A percentile compares a stretch with the other conserved stretches of the same genome.
Conservation (phyloP, 1,284 basidiomycete species). For the Paramarasmius palmivorus region DNA sequence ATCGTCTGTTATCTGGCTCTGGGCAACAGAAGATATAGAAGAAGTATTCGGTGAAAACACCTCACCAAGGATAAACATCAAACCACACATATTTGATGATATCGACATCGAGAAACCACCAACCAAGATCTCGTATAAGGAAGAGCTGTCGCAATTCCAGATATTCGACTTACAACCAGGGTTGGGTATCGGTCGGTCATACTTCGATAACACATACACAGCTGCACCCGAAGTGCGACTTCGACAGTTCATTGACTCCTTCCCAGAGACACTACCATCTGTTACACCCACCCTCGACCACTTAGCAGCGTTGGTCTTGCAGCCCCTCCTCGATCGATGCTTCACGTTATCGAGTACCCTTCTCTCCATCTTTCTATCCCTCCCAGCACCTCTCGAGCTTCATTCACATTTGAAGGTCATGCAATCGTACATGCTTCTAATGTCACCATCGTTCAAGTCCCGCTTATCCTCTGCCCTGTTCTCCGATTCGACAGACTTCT, state of each 20-base stretch:
- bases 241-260: constrained; percentile 49
- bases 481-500: constrained; percentile 58
- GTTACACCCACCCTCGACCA: constrained; percentile 63
- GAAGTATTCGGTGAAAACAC: constrained; percentile 41
- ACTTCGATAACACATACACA: constrained; percentile 28
- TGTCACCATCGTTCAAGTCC: constrained; percentile 63
- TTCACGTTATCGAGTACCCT: constrained; percentile 60
- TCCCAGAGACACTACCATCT: constrained; percentile 58
- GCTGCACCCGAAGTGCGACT: constrained; percentile 31
- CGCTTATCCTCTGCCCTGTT: constrained; percentile 68
- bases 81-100: constrained; percentile 7
- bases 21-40: constrained; percentile 55
- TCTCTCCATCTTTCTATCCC: constrained; percentile 57
- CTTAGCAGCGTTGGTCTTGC: constrained; percentile 58
- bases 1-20: constrained; percentile 60
- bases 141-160: constrained; percentile 46
- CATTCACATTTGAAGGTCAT: constrained; percentile 65
- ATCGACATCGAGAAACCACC: neutral
- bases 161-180: constrained; percentile 72
- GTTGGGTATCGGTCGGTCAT: constrained; percentile 26
- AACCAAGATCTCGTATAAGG: neutral
- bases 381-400: constrained; percentile 54
- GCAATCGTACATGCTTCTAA: constrained; percentile 68
- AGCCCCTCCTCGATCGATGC: constrained; percentile 57
- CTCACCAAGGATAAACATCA: neutral